Conservation (phyloP, 176 grass and related monocot species). For the Avena sativa region DNA sequence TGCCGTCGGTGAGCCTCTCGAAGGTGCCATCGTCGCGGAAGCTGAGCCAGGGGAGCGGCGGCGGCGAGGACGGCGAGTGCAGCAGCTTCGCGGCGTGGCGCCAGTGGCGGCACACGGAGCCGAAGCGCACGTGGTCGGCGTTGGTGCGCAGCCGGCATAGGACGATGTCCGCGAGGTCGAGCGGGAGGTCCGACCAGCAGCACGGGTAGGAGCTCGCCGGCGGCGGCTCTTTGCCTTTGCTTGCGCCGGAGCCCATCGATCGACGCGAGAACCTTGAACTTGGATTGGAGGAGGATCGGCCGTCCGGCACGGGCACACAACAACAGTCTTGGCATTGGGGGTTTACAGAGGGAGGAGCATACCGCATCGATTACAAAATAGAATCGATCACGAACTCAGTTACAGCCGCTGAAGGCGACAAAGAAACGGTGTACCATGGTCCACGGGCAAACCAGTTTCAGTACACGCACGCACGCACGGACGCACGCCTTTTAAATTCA, state of each 20-base stretch:
- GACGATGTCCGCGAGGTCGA: neutral
- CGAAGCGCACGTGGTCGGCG: neutral
- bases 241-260: conserved; percentile 4
- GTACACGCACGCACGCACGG: no score
- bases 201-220: neutral
- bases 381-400: neutral
- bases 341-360: neutral
- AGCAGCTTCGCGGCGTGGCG: neutral
- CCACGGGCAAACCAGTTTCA: neutral
- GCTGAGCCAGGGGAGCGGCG: conserved; percentile 10
- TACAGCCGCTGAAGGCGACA: no score
- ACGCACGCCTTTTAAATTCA: neutral
- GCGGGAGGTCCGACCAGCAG: neutral
- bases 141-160: neutral
- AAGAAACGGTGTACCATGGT: no score
- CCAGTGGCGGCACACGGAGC: conserved; percentile 2
- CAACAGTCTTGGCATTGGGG: neutral
- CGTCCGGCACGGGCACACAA: neutral
- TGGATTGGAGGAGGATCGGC: neutral
- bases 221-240: neutral
- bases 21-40: neutral
- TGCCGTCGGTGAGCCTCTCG: neutral
- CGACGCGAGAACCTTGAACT: neutral
- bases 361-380: neutral
- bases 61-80: neutral